phyloP scores from a whole-genome alignment of 345 rosid genomes.

The Raphanus sativus region DNA sequence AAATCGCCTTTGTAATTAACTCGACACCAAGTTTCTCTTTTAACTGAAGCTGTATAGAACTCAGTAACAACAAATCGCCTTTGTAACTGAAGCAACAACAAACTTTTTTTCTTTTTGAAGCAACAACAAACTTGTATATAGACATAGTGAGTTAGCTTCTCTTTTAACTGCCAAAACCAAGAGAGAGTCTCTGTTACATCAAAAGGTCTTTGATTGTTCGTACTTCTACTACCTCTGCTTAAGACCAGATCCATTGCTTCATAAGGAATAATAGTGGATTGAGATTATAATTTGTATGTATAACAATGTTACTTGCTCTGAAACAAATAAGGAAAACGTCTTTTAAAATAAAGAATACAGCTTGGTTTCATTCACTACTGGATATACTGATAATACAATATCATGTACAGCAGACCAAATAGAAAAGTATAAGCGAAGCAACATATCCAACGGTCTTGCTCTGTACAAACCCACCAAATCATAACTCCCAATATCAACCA shows the following conservation, averaged over 20 bases:
- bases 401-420: not conserved
- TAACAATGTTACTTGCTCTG: not conserved
- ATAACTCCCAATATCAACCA: not conserved
- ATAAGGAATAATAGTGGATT: too few relatives aligned
- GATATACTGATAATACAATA: not conserved
- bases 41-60: too few relatives aligned
- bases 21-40: too few relatives aligned
- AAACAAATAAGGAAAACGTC: not conserved
- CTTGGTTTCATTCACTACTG: not conserved
- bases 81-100: not conserved
- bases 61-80: too few relatives aligned
- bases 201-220: too few relatives aligned
- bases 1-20: not conserved
- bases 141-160: too few relatives aligned
- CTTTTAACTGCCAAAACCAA: too few relatives aligned
- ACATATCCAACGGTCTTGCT: too few relatives aligned
- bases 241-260: too few relatives aligned
- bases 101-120: too few relatives aligned
- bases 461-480: not conserved
- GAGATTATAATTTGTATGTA: not conserved
- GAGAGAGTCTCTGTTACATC: too few relatives aligned
- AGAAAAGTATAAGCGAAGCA: not conserved
- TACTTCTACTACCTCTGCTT: too few relatives aligned
- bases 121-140: not conserved
- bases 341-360: not conserved